Conservation (phyloP, 176 grass and related monocot species). For the Tillandsia fasciculata region DNA sequence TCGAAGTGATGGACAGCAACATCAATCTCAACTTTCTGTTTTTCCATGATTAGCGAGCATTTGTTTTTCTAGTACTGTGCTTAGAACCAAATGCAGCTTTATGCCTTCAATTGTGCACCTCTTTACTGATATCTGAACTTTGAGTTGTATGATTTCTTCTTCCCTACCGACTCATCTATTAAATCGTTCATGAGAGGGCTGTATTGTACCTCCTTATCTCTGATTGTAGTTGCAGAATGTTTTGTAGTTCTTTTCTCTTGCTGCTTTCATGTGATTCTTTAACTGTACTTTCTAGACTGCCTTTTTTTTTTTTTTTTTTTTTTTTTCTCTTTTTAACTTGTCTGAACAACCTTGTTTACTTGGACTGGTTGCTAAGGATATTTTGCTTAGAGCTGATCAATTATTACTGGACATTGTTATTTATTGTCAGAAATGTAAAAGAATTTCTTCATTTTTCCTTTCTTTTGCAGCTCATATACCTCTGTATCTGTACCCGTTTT, state of each 20-base stretch:
- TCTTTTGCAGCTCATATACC: constrained; percentile 48
- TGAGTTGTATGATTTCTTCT: too few relatives aligned
- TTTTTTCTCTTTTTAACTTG: too few relatives aligned
- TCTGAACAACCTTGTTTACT: background rate
- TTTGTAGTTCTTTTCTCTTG: background rate
- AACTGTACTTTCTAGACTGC: too few relatives aligned
- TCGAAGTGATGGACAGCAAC: too few relatives aligned
- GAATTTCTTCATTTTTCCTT: background rate
- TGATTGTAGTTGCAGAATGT: background rate
- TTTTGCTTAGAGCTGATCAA: background rate
- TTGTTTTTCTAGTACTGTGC: too few relatives aligned
- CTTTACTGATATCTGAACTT: too few relatives aligned
- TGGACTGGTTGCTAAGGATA: background rate
- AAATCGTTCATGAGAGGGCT: background rate
- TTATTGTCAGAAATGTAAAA: background rate
- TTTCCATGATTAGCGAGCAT: too few relatives aligned
- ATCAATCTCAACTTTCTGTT: too few relatives aligned
- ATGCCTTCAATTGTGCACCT: too few relatives aligned
- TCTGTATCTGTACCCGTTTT: constrained; percentile 47
- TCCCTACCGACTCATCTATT: background rate
- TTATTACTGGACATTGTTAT: background rate
- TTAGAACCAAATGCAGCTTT: too few relatives aligned
- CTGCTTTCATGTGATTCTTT: too few relatives aligned
- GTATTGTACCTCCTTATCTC: background rate
- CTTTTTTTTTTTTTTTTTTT: too few relatives aligned